These are phyloP conservation scores for Aspergillus thermomutatus DNA, from an alignment of 2,329 filamentous ascomycete genomes.

Conservation along the genomic window DNA sequence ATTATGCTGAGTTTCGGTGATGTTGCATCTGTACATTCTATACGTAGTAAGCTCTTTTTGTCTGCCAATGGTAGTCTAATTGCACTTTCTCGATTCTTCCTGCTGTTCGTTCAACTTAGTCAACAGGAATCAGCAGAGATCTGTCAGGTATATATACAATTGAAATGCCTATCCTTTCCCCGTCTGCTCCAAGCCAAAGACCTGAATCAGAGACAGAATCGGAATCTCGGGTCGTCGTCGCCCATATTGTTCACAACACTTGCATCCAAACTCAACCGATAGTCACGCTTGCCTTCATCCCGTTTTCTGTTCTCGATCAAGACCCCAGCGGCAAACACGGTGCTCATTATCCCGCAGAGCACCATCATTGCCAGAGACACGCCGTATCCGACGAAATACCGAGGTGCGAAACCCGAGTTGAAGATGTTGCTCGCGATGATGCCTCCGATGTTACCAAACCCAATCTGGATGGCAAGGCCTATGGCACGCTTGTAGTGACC, in stretches of 20 bases:
- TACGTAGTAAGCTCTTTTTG: too few species aligned
- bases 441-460: constrained; percentile 40
- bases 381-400: constrained; percentile 38
- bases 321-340: constrained; percentile 23
- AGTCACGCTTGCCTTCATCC: constrained; percentile 21
- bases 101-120: too few species aligned
- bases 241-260: constrained; percentile 29
- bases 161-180: too few species aligned
- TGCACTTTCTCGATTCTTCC: too few species aligned
- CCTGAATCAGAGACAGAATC: constrained; percentile 28
- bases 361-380: constrained; percentile 30
- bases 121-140: too few species aligned
- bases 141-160: too few species aligned
- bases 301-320: constrained; percentile 28
- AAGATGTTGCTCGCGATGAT: constrained; percentile 42
- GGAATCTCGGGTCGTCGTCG: constrained; percentile 33
- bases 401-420: constrained; percentile 31
- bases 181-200: too few species aligned
- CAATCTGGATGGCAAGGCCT: constrained; percentile 39
- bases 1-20: constrained; percentile 23
- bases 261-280: constrained; percentile 22
- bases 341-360: constrained; percentile 25
- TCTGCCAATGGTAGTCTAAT: too few species aligned
- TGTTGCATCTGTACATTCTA: too few species aligned
- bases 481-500: constrained; percentile 39